A percentile compares a stretch with the other conserved stretches of the same genome.
Conservation (phyloP, 164 flowering plant species). For the Vitis riparia region DNA sequence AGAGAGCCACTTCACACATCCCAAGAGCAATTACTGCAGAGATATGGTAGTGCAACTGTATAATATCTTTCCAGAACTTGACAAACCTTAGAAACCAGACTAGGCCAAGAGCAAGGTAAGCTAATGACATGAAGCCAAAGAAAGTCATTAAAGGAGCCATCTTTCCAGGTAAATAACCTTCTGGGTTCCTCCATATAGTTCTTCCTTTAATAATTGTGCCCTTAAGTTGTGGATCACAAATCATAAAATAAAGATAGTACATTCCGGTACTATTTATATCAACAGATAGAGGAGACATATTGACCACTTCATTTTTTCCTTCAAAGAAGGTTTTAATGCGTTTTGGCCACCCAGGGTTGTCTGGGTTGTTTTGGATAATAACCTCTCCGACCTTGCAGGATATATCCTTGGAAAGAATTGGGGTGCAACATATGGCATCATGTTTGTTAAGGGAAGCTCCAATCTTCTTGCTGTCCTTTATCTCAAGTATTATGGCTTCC, state of each 20-base stretch:
- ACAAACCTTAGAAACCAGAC: slow-evolving; percentile 77
- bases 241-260: slow-evolving; percentile 80
- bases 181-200: slow-evolving; percentile 90
- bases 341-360: slow-evolving; percentile 61
- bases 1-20: slow-evolving; percentile 88
- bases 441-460: slow-evolving; percentile 58
- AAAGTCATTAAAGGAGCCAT: slow-evolving; percentile 84
- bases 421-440: slow-evolving; percentile 59
- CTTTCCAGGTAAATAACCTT: slow-evolving; percentile 86
- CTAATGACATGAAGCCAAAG: slow-evolving; percentile 77
- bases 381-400: slow-evolving; percentile 73
- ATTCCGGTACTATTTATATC: slow-evolving; percentile 70
- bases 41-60: slow-evolving; percentile 70
- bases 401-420: slow-evolving; percentile 41
- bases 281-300: slow-evolving; percentile 38
- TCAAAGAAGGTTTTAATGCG: slow-evolving; percentile 58
- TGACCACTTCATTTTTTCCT: slow-evolving; percentile 42
- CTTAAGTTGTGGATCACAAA: slow-evolving; percentile 66
- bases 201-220: slow-evolving; percentile 67
- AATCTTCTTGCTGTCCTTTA: slow-evolving; percentile 67
- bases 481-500: slow-evolving; percentile 79
- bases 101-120: slow-evolving; percentile 76
- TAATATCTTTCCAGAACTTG: slow-evolving; percentile 70
- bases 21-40: slow-evolving; percentile 85
- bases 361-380: slow-evolving; percentile 48